Base-by-base conservation (phyloP, 2,329 filamentous ascomycete genomes). In the Colletotrichum sp. region DNA sequence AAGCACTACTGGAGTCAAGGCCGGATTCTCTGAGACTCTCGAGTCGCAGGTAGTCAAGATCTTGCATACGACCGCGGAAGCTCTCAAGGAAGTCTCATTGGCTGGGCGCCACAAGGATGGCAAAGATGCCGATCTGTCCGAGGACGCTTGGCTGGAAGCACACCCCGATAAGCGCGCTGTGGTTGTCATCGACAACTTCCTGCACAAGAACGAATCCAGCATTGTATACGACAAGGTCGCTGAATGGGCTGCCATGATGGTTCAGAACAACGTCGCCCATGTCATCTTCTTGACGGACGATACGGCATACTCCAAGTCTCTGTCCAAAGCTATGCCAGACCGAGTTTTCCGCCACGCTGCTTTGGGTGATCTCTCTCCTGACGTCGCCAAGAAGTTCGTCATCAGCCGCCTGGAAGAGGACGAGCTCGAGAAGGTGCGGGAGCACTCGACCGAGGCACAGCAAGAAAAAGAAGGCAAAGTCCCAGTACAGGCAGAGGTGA, bases 271-370 rank as follows among this genome's bases (percentile, higher is more conserved):
- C 78, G 90, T 98, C 58, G 96, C 96, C 1, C 97, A 98, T 83
- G 96, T 98, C 72, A 93, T 99, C 73, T 98, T 98, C 87, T 88
- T 99, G 48, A 98, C 96, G 0, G 95, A 94, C 73, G 96, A 98
- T 78, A 91, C 95, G 1, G 95, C 95, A 0, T 98, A 95, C 84
- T 94, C 94, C 65, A 98, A 98, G 83, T 93, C 95, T 0, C 87
- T 98, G 3, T 93, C 94, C 74, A 97, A 95, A 82, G 94, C 95
- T 1, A 89, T 99, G 24, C 97, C 97, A 0, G 96, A 98, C 81
- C 92, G 97, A 30, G 94, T 98, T 14, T 98, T 98, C 88, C 92
- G 95, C 70, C 94, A 95, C 66, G 93, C 98, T 43, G 92, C 95
- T 0, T 88, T 99, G 2, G 95, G 95, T 2, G 97, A 99, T 81